Percentiles rank a stretch among this genome's conserved stretches.
These are phyloP conservation scores for Xanthoparmelia taractica DNA, from an alignment of 495 filamentous ascomycete genomes.

Conservation along the genomic window DNA sequence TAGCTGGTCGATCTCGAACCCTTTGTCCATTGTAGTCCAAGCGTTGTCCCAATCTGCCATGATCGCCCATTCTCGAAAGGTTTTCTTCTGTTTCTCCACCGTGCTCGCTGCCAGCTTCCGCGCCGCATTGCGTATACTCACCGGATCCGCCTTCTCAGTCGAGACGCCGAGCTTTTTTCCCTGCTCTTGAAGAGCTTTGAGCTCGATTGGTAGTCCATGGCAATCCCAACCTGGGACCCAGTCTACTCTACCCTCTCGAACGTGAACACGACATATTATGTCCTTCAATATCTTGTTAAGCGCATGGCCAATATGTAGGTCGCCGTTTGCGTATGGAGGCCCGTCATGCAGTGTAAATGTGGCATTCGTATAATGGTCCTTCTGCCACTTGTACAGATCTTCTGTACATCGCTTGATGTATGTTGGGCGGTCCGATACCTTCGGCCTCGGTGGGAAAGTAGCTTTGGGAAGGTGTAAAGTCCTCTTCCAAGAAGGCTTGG, in stretches of 20 bases:
- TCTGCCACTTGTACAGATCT: slow-evolving; percentile 84
- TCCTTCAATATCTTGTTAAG: slow-evolving; percentile 98
- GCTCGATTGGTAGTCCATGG: slow-evolving; percentile 93
- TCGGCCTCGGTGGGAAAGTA: slow-evolving; percentile 48
- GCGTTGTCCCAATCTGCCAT: slow-evolving; percentile 92
- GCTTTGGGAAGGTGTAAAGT: slow-evolving; percentile 54
- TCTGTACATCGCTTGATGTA: slow-evolving; percentile 76
- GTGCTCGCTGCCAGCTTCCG: slow-evolving; percentile 64
- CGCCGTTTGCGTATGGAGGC: slow-evolving; percentile 92
- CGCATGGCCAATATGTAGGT: slow-evolving; percentile 93
- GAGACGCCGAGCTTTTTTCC: slow-evolving; percentile 21
- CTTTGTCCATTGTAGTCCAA: slow-evolving; percentile 86
- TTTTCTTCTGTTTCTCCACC: slow-evolving; percentile 70
- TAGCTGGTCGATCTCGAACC: slow-evolving; percentile 81
- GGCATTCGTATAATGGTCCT: slow-evolving; percentile 47
- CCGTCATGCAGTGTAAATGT: slow-evolving; percentile 89
- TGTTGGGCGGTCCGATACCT: slow-evolving; percentile 45
- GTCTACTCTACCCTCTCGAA: slow-evolving; percentile 68
- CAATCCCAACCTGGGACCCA: slow-evolving; percentile 98
- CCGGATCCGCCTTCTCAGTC: slow-evolving; percentile 30
- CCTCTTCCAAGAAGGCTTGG: slow-evolving; percentile 15
- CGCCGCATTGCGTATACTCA: slow-evolving; percentile 61
- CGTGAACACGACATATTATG: slow-evolving; percentile 71
- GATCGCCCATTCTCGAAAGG: slow-evolving; percentile 74
- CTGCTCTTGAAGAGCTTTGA: slow-evolving; percentile 75